phyloP scores from a whole-genome alignment of 495 filamentous ascomycete species.

The Neurospora hispaniola region DNA sequence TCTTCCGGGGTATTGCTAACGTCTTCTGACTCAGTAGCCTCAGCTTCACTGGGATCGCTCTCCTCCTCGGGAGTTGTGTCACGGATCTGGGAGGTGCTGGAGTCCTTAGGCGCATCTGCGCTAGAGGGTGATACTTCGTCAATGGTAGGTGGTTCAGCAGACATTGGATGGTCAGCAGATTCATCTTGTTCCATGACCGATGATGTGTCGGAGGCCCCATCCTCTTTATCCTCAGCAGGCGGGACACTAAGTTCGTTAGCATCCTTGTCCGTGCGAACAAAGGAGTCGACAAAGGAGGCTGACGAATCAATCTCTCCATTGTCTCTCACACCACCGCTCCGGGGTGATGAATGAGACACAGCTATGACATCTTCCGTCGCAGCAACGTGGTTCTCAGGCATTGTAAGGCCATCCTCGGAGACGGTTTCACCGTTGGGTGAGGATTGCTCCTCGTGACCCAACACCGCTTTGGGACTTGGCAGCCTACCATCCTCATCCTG shows the following conservation, averaged over 20 bases:
- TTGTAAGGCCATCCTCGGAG: background rate
- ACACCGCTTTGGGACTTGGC: background rate
- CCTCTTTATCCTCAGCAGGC: background rate
- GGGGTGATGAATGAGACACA: background rate
- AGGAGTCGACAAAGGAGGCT: background rate
- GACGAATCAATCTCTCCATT: background rate
- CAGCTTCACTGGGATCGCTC: background rate
- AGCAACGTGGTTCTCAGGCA: background rate
- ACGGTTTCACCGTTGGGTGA: background rate
- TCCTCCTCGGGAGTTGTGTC: background rate
- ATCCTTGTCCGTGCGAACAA: background rate
- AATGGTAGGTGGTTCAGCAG: background rate
- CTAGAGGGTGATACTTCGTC: background rate
- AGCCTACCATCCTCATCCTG: background rate
- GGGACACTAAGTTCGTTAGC: background rate
- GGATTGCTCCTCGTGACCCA: background rate
- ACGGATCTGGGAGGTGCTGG: background rate
- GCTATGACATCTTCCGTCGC: background rate
- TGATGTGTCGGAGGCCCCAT: background rate
- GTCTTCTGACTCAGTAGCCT: background rate
- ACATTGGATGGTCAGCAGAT: background rate
- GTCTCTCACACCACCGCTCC: background rate
- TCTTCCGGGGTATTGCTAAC: background rate
- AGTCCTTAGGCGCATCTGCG: background rate
- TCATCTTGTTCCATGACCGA: background rate